phyloP scores from a whole-genome alignment of 2,329 filamentous ascomycete genomes.

The Cladophialophora chaetospira region DNA sequence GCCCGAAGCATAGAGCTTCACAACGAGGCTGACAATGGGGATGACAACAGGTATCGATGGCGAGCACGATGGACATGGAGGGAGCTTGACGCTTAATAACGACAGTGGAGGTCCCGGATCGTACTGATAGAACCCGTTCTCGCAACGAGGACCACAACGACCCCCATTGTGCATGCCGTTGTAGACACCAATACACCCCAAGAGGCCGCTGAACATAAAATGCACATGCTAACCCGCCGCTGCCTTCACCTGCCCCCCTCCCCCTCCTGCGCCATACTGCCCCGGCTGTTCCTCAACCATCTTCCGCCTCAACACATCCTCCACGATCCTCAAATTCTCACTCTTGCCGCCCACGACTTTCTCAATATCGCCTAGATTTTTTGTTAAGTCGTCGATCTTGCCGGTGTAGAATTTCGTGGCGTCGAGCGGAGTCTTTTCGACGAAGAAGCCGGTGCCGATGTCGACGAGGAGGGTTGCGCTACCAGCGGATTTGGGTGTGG shows the following conservation, averaged over 20 bases:
- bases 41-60: too few species aligned
- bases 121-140: too few species aligned
- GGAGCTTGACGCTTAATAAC: too few species aligned
- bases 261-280: conserved; percentile 10
- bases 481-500: background rate
- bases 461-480: conserved; percentile 69
- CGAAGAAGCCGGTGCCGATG: conserved; percentile 89
- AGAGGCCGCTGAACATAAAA: too few species aligned
- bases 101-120: too few species aligned
- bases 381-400: conserved; percentile 67
- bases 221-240: too few species aligned
- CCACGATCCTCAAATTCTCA: conserved; percentile 79
- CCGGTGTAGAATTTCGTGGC: conserved; percentile 67
- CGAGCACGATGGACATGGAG: too few species aligned
- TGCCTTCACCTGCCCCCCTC: conserved; percentile 30
- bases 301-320: conserved; percentile 69
- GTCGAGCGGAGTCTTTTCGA: conserved; percentile 74
- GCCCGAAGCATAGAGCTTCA: too few species aligned
- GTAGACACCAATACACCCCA: too few species aligned
- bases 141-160: too few species aligned
- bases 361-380: conserved; percentile 68
- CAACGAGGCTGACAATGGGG: too few species aligned
- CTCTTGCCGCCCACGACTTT: conserved; percentile 74
- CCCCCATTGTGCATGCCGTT: too few species aligned
- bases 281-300: conserved; percentile 48